phyloP scores from a whole-genome alignment of 768 basidiomycete genomes.

The Gelatoporia subvermispora region DNA sequence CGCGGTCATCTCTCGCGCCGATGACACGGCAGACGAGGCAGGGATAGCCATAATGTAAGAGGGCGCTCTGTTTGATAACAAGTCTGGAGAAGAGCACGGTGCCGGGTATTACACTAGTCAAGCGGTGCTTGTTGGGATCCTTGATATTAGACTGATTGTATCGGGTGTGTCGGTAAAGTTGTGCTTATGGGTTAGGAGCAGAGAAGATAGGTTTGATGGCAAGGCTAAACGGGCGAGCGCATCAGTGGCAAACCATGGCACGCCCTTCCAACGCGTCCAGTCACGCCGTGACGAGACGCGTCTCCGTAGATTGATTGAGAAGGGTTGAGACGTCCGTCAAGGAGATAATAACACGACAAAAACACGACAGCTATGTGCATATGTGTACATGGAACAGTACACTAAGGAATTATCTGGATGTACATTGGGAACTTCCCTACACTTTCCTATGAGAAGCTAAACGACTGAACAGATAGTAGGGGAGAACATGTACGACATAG shows the following conservation, averaged over 20 bases:
- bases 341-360: not conserved
- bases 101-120: too few relatives aligned
- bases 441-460: too few relatives aligned
- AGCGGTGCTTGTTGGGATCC: too few relatives aligned
- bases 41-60: too few relatives aligned
- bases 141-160: not conserved
- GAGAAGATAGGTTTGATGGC: not conserved
- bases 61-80: too few relatives aligned
- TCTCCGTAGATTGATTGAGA: not conserved
- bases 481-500: too few relatives aligned
- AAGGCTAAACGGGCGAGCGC: not conserved
- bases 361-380: too few relatives aligned
- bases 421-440: too few relatives aligned
- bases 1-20: conserved; percentile 41
- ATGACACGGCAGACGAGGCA: not conserved
- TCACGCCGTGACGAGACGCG: conserved; percentile 5
- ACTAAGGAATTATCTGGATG: too few relatives aligned
- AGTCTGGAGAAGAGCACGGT: too few relatives aligned
- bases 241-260: not conserved
- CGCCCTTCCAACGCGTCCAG: conserved; percentile 7
- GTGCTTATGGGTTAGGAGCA: not conserved
- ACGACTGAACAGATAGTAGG: too few relatives aligned
- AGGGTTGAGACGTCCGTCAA: not conserved
- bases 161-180: not conserved
- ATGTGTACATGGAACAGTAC: too few relatives aligned